A percentile compares a stretch with the other conserved stretches of the same genome.
Conservation (phyloP, 805 yeast genomes). For the Lipomyces kockii region DNA sequence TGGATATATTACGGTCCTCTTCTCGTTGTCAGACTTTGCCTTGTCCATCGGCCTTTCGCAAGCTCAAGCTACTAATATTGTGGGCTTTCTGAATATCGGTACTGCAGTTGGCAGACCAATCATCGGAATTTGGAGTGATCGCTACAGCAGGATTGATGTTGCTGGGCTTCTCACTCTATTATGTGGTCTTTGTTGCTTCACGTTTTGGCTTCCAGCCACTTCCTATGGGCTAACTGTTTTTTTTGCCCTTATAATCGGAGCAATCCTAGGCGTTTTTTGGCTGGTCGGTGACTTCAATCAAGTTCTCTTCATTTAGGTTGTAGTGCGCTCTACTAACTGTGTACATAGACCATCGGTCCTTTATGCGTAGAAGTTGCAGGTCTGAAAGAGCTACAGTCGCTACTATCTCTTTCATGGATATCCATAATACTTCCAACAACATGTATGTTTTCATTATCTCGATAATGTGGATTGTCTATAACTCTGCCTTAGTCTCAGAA, state of each 20-base stretch:
- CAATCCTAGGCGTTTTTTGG: conserved; percentile 9
- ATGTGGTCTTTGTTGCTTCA: conserved; percentile 2
- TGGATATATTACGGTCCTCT: conserved; percentile 3
- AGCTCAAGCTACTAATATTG: conserved; percentile 2
- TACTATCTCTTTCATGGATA: conserved; percentile 6
- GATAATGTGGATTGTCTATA: neutral
- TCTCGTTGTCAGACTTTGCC: conserved; percentile 5
- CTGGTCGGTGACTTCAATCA: neutral
- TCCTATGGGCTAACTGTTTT: conserved; percentile 6
- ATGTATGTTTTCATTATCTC: neutral
- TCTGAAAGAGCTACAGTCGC: conserved; percentile 4
- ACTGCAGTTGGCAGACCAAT: conserved; percentile 9
- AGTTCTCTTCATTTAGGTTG: neutral
- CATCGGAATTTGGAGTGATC: conserved; percentile 4
- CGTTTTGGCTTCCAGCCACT: conserved; percentile 3
- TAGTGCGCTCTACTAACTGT: neutral
- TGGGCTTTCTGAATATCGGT: conserved; percentile 2
- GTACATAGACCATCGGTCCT: conserved; percentile 3
- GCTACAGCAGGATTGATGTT: conserved; percentile 2
- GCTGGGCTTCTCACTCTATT: neutral
- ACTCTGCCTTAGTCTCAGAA: neutral
- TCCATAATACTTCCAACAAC: conserved; percentile 8
- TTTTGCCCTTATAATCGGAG: conserved; percentile 1
- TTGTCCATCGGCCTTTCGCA: conserved; percentile 8
- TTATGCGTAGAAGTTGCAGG: conserved; percentile 10